Evolutionary conservation across 2,329 filamentous ascomycete species (phyloP).

Genomic region (Neofusicoccum ribis): DNA sequence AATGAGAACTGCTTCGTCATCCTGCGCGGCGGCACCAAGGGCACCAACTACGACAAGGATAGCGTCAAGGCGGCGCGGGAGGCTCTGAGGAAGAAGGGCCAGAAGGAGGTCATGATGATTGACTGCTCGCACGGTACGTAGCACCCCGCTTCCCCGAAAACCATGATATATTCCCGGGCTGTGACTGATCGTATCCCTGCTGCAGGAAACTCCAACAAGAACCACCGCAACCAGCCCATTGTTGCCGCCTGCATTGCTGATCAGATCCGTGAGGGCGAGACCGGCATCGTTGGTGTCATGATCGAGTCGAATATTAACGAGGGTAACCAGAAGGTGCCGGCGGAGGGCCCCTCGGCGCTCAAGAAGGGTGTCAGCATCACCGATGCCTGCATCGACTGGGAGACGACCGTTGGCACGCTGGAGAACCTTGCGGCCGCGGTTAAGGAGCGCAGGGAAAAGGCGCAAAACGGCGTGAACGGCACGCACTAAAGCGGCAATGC

Average conservation of each 20-base stretch:
- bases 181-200: neutral
- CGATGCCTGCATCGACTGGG: slow-evolving; percentile 95
- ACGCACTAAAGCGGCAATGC: neutral
- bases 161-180: neutral
- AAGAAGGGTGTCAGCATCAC: slow-evolving; percentile 94
- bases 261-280: slow-evolving; percentile 84
- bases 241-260: slow-evolving; percentile 80
- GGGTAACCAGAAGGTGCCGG: slow-evolving; percentile 73
- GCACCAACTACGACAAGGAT: slow-evolving; percentile 89
- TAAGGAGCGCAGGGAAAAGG: slow-evolving; percentile 64
- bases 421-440: slow-evolving; percentile 86
- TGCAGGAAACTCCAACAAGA: slow-evolving; percentile 89
- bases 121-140: slow-evolving; percentile 90
- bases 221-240: slow-evolving; percentile 96
- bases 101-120: slow-evolving; percentile 90
- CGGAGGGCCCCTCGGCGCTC: slow-evolving; percentile 74
- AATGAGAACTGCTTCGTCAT: slow-evolving; percentile 99
- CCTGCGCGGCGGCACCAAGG: slow-evolving; percentile 83
- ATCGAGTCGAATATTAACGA: slow-evolving; percentile 98
- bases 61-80: slow-evolving; percentile 79
- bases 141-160: neutral
- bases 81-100: slow-evolving; percentile 75
- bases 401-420: slow-evolving; percentile 75
- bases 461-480: slow-evolving; percentile 8
- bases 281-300: slow-evolving; percentile 92